Evolutionary conservation across 805 yeast genomes (phyloP).

Genomic region (Scheffersomyces stipitis): DNA sequence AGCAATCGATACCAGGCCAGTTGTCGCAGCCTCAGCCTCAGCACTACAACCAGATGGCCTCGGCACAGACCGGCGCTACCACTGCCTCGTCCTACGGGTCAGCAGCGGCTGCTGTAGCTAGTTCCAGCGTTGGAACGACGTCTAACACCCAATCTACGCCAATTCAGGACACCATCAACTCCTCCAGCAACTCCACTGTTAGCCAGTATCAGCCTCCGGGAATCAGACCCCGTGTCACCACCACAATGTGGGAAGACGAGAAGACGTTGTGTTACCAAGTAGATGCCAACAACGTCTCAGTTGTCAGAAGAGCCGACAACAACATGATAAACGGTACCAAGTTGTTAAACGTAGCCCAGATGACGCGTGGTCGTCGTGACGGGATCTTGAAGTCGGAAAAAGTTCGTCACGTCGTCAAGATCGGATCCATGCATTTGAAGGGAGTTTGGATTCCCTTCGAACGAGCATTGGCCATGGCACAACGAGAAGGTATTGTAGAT

Average conservation of each 20-base stretch:
- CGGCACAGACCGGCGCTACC: slow-evolving; percentile 11
- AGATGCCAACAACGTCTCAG: slow-evolving; percentile 77
- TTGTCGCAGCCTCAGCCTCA: slow-evolving; percentile 26
- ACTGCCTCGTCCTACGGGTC: slow-evolving; percentile 8
- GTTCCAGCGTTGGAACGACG: slow-evolving; percentile 1
- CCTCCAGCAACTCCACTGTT: slow-evolving; percentile 28
- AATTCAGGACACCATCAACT: slow-evolving; percentile 18
- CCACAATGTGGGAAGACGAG: slow-evolving; percentile 92
- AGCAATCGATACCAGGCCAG: slow-evolving; percentile 24
- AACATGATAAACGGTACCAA: slow-evolving; percentile 87
- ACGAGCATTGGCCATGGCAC: slow-evolving; percentile 78
- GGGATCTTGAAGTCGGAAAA: slow-evolving; percentile 79
- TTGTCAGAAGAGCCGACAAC: slow-evolving; percentile 80
- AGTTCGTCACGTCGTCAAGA: slow-evolving; percentile 76
- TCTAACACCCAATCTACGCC: slow-evolving; percentile 9
- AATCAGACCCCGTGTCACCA: slow-evolving; percentile 64
- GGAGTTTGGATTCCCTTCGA: slow-evolving; percentile 92
- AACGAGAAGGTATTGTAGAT: slow-evolving; percentile 60
- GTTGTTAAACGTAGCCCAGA: slow-evolving; percentile 76
- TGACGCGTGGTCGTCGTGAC: slow-evolving; percentile 86
- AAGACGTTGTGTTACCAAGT: slow-evolving; percentile 83
- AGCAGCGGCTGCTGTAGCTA: slow-evolving; percentile 8
- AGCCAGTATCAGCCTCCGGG: slow-evolving; percentile 50
- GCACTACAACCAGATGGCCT: slow-evolving; percentile 18
- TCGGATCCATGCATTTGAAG: slow-evolving; percentile 84